phyloP scores from a whole-genome alignment of 345 rosid species.

The Populus simonii region DNA sequence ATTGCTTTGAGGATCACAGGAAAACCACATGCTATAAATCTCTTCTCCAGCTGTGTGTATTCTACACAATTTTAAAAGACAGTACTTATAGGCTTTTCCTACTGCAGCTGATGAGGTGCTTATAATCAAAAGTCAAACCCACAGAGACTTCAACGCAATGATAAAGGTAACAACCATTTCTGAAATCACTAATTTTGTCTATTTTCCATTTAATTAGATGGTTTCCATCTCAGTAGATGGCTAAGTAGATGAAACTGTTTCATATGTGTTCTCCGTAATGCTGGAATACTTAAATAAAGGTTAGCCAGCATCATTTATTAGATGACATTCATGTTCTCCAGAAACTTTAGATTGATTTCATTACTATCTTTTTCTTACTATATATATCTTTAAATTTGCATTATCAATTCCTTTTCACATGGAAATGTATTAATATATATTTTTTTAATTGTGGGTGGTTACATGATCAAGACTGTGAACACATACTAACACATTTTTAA shows the following conservation, averaged over 20 bases:
- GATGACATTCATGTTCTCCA: constrained; percentile 5
- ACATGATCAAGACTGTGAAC: background rate
- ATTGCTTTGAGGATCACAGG: background rate
- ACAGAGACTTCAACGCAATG: constrained; percentile 84
- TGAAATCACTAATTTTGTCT: background rate
- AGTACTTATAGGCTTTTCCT: constrained; percentile 15
- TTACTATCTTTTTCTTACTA: background rate
- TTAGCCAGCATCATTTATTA: constrained; percentile 7
- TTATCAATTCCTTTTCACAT: background rate
- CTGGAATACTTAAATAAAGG: constrained; percentile 3
- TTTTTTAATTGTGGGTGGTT: background rate
- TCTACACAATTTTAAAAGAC: background rate
- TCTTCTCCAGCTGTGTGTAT: background rate
- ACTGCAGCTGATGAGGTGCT: constrained; percentile 85
- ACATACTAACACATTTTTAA: constrained; percentile 14
- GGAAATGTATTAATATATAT: background rate
- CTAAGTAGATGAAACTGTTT: background rate
- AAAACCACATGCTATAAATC: background rate
- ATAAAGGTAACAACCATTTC: constrained; percentile 60
- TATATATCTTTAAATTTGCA: background rate
- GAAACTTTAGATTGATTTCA: constrained; percentile 5
- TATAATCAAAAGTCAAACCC: constrained; percentile 86
- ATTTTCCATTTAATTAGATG: background rate
- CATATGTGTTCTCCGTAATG: background rate
- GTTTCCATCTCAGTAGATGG: background rate